phyloP scores from a whole-genome alignment of 345 rosid genomes.

The Laguncularia racemosa region DNA sequence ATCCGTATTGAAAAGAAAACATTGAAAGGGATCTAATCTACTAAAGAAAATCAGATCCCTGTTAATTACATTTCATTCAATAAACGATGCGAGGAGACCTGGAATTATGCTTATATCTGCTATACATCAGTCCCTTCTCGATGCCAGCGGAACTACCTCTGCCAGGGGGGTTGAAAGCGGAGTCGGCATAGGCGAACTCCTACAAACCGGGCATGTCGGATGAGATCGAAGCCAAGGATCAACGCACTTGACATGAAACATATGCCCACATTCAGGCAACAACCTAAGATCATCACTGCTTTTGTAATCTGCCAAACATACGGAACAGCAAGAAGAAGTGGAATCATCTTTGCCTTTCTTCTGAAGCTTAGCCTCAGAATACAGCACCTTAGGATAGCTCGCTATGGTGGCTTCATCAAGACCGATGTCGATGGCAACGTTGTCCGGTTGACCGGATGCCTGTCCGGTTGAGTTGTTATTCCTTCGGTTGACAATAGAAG shows the following conservation, averaged over 20 bases:
- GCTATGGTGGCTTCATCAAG: conserved; percentile 65
- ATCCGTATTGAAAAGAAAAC: no score
- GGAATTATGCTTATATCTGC: background rate
- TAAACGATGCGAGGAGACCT: background rate
- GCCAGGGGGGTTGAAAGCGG: conserved; percentile 72
- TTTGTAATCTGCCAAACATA: conserved; percentile 81
- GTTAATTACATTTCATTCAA: no score
- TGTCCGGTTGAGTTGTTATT: conserved; percentile 6
- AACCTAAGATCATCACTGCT: conserved; percentile 39
- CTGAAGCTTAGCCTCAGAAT: conserved; percentile 46
- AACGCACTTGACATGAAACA: conserved; percentile 70
- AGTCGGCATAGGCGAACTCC: conserved; percentile 84
- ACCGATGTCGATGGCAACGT: conserved; percentile 35
- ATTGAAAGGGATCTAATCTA: no score
- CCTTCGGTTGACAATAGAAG: background rate
- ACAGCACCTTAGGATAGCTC: conserved; percentile 66
- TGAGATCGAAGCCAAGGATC: conserved; percentile 80
- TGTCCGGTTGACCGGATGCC: conserved; percentile 4
- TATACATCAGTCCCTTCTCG: conserved; percentile 29
- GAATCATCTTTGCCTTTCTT: conserved; percentile 19
- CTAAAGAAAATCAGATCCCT: no score
- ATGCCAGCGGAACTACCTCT: conserved; percentile 66
- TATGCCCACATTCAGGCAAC: conserved; percentile 73
- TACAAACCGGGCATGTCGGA: conserved; percentile 70
- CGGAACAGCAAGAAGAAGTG: conserved; percentile 56